phyloP scores from a whole-genome alignment of 345 rosid genomes.

The Dimocarpus longan region DNA sequence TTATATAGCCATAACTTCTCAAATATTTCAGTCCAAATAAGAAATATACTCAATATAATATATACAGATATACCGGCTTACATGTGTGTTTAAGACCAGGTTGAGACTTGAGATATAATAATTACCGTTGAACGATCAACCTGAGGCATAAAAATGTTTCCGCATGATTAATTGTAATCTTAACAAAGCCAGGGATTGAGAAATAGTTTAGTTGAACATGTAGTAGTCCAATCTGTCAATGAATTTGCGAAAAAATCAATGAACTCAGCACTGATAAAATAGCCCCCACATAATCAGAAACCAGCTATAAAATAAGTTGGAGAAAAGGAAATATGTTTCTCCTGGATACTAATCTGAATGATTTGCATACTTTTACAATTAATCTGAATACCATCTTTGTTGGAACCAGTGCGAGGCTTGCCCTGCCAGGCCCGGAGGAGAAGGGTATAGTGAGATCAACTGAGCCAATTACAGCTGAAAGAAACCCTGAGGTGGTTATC shows the following conservation, averaged over 20 bases:
- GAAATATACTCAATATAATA: background rate
- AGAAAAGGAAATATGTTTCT: background rate
- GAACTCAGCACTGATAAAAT: background rate
- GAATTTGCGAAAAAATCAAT: background rate
- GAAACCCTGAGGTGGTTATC: slow-evolving; percentile 39
- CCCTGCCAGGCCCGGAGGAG: slow-evolving; percentile 84
- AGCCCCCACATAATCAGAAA: background rate
- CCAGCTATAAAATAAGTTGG: background rate
- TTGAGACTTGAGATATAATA: background rate
- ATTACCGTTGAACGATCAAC: background rate
- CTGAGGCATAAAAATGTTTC: background rate
- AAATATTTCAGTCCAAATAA: background rate
- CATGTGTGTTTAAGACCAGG: background rate
- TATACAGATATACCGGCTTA: background rate
- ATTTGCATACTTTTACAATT: slow-evolving; percentile 18
- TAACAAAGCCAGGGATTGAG: background rate
- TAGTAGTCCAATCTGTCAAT: background rate
- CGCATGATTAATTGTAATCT: background rate
- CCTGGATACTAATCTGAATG: background rate
- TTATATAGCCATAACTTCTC: background rate
- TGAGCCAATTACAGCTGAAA: slow-evolving; percentile 33
- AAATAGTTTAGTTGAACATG: background rate
- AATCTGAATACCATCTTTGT: slow-evolving; percentile 27
- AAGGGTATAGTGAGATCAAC: slow-evolving; percentile 51
- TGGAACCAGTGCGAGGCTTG: slow-evolving; percentile 79